These are phyloP conservation scores for Paraglomus occultum DNA, from an alignment of 192 early-diverging fungal species.

Conservation along the genomic window DNA sequence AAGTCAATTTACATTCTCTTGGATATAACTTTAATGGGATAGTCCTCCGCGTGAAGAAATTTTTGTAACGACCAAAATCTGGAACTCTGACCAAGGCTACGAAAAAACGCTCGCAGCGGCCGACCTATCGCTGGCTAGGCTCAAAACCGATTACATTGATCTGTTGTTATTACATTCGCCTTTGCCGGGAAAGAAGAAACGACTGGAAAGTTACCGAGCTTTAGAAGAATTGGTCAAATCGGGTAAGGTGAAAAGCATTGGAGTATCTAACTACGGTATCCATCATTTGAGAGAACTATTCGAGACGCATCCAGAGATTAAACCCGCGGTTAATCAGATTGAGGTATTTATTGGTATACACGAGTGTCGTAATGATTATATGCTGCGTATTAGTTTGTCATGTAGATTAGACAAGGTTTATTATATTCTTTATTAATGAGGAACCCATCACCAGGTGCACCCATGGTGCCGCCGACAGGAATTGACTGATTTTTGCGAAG, in stretches of 20 bases:
- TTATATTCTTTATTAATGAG: neutral
- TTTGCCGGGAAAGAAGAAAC: slow-evolving; percentile 44
- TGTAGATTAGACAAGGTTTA: slow-evolving; percentile 28
- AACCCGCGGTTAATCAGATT: slow-evolving; percentile 55
- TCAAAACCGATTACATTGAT: slow-evolving; percentile 59
- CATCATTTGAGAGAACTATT: slow-evolving; percentile 52
- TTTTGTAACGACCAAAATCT: slow-evolving; percentile 65
- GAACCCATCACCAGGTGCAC: slow-evolving; percentile 35
- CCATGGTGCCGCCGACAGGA: slow-evolving; percentile 49
- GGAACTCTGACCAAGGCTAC: slow-evolving; percentile 50
- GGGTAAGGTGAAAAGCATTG: slow-evolving; percentile 55
- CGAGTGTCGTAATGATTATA: neutral
- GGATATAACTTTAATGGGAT: slow-evolving; percentile 11
- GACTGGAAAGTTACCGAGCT: slow-evolving; percentile 49
- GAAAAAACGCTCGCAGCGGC: slow-evolving; percentile 49
- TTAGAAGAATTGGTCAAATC: slow-evolving; percentile 46
- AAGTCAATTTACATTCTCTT: neutral
- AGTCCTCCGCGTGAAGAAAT: slow-evolving; percentile 53
- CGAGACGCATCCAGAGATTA: slow-evolving; percentile 37
- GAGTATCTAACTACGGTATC: slow-evolving; percentile 57
- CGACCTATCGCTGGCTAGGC: slow-evolving; percentile 49
- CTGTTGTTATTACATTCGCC: slow-evolving; percentile 63
- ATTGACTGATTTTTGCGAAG: slow-evolving; percentile 43
- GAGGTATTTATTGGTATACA: slow-evolving; percentile 43
- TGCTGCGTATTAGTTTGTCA: neutral